phyloP scores from a whole-genome alignment of 257 asterid species.

The Rhazya stricta region DNA sequence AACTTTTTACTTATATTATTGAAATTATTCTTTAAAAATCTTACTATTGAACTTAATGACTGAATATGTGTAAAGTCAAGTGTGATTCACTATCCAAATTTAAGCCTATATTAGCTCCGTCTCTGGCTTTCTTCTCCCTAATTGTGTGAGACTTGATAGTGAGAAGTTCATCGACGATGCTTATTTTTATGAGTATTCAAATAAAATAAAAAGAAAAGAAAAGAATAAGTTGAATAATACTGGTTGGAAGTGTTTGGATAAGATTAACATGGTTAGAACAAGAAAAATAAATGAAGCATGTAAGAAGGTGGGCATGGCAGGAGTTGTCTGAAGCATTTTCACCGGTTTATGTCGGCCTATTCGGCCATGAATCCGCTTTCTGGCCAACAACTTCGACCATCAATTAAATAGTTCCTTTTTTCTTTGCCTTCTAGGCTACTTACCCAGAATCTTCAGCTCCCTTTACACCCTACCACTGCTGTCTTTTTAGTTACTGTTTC shows the following conservation, averaged over 20 bases:
- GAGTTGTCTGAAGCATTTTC: constrained; percentile 11
- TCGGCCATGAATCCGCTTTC: constrained; percentile 5
- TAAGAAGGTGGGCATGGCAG: constrained; percentile 16
- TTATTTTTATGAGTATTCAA: neutral
- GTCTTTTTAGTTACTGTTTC: neutral
- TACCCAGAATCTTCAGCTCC: constrained; percentile 7
- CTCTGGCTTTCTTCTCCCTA: no score
- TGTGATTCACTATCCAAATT: no score
- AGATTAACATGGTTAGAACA: constrained; percentile 6
- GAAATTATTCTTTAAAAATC: no score
- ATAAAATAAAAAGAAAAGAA: neutral
- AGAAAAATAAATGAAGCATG: constrained; percentile 6
- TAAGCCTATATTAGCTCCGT: no score
- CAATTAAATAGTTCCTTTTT: neutral
- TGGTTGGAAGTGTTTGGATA: neutral
- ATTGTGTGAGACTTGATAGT: no score
- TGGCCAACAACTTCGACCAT: neutral
- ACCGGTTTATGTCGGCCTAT: constrained; percentile 10
- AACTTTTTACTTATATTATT: no score
- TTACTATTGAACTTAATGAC: no score
- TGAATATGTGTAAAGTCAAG: no score
- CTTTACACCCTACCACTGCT: neutral
- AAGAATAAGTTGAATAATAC: neutral
- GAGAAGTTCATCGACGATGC: no score
- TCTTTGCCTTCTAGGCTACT: neutral